Evolutionary conservation across 139 green algal species (phyloP), one percentile per base, ranked within the genome.

Genomic region (Limnomonas spitsbergensis): DNA sequence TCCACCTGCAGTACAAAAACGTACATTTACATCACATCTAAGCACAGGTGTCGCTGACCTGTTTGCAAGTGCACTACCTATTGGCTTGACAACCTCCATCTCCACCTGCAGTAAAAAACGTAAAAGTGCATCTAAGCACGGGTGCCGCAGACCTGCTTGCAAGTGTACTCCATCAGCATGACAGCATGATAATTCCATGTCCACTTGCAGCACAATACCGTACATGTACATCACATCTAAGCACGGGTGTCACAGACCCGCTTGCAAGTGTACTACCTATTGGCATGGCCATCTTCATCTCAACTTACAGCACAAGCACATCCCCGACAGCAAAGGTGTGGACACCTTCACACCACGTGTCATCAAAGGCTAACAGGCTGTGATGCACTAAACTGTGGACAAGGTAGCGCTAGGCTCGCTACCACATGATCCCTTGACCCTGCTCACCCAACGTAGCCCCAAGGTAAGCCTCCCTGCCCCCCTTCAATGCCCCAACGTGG

Each of bases 31-130:
- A n/a, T n/a, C n/a, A n/a, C n/a, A n/a, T n/a, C n/a, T n/a, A n/a
- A n/a, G n/a, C n/a, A n/a, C n/a, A 84, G 61, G 87, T 88, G 76
- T 90, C 85, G 67, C 88, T 83, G 24, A 78, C 84, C 37, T 88
- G 80, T 0, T 53, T 40, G 1, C 88, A 81, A 1, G 73, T 85
- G 83, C 84, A 85, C 6, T 56, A n/a, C n/a, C 29, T 26, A 67
- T 42, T 35, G 83, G 83, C 52, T 88, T 67, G 4, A 87, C 54
- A 29, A 87, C 71, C 83, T 87, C 79, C 71, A 85, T 61, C 78
- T 90, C 85, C 14, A 90, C 85, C 61, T 61, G 47, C 20, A 61
- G 47, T 61, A 20, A n/a, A n/a, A n/a, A n/a, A n/a, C n/a, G n/a
- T n/a, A n/a, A n/a, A n/a, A n/a, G n/a, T n/a, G n/a, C n/a, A 20